These are phyloP conservation scores for Coniella lustricola DNA, from an alignment of 2,329 filamentous ascomycete genomes.

Conservation along the genomic window DNA sequence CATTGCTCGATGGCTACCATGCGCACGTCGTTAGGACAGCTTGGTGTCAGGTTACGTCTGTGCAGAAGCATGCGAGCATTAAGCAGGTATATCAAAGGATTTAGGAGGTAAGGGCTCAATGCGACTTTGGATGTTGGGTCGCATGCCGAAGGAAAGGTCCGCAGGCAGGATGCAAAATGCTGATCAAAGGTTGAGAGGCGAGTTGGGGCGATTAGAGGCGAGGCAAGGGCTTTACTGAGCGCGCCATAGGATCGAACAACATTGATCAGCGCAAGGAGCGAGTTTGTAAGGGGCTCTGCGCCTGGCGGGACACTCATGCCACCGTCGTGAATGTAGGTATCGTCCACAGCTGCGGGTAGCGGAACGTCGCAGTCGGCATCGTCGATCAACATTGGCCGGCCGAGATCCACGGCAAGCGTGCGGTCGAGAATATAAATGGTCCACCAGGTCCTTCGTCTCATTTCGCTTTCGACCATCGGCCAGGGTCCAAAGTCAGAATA, in stretches of 20 bases:
- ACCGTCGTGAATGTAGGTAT: slow-evolving; percentile 62
- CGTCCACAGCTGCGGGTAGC: slow-evolving; percentile 73
- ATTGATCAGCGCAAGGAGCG: slow-evolving; percentile 71
- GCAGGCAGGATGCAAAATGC: slow-evolving; percentile 70
- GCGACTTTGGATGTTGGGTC: slow-evolving; percentile 58
- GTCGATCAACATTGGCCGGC: slow-evolving; percentile 73
- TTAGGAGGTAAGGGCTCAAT: slow-evolving; percentile 67
- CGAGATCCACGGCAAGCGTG: slow-evolving; percentile 70
- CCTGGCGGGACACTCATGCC: slow-evolving; percentile 46
- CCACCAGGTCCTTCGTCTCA: slow-evolving; percentile 89
- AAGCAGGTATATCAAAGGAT: slow-evolving; percentile 71
- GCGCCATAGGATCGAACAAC: slow-evolving; percentile 72
- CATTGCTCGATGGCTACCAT: slow-evolving; percentile 71
- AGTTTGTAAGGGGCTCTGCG: slow-evolving; percentile 55
- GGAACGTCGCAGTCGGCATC: slow-evolving; percentile 82
- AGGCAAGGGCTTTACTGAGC: slow-evolving; percentile 62
- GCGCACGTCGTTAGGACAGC: slow-evolving; percentile 59
- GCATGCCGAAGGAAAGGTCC: slow-evolving; percentile 68
- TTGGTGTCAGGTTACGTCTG: slow-evolving; percentile 76
- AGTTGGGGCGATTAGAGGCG: slow-evolving; percentile 56
- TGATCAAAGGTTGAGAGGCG: slow-evolving; percentile 73
- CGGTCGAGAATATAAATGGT: slow-evolving; percentile 85
- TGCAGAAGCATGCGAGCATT: slow-evolving; percentile 80
- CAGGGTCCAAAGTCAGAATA: slow-evolving; percentile 69
- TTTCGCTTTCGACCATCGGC: slow-evolving; percentile 72